Evolutionary conservation across 495 filamentous ascomycete species (phyloP).

Genomic region (Hypoxylon rickii): DNA sequence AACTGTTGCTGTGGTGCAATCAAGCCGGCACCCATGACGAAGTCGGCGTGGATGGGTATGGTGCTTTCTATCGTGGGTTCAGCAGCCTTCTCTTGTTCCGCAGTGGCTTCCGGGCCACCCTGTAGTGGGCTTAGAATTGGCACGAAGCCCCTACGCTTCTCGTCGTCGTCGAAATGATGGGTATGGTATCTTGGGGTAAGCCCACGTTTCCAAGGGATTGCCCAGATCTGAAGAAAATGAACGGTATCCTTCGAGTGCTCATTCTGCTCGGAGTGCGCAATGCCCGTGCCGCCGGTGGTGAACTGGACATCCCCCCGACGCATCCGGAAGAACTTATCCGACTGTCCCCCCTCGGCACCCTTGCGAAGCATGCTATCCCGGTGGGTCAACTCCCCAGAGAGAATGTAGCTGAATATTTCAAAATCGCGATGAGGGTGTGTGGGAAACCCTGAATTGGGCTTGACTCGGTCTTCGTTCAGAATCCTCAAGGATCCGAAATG

Average conservation of each 20-base stretch:
- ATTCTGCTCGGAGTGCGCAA: conserved; percentile 78
- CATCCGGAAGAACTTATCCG: conserved; percentile 70
- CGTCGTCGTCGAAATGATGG: conserved; percentile 65
- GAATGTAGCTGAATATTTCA: conserved; percentile 84
- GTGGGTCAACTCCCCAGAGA: conserved; percentile 79
- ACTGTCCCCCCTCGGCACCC: conserved; percentile 54
- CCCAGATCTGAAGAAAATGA: conserved; percentile 86
- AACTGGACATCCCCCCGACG: conserved; percentile 81
- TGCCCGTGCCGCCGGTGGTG: conserved; percentile 76
- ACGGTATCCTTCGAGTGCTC: conserved; percentile 65
- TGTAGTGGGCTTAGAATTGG: conserved; percentile 72
- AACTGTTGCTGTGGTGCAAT: conserved; percentile 60
- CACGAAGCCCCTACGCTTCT: conserved; percentile 69
- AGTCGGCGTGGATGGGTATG: conserved; percentile 80
- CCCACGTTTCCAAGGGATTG: conserved; percentile 68
- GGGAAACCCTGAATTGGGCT: conserved; percentile 69
- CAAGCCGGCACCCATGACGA: conserved; percentile 74
- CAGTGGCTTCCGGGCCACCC: conserved; percentile 61
- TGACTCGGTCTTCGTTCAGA: conserved; percentile 82
- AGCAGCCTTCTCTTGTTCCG: conserved; percentile 62
- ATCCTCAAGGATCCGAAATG: conserved; percentile 75
- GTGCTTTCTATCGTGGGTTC: conserved; percentile 61
- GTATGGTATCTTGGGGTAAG: conserved; percentile 74
- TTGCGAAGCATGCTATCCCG: conserved; percentile 73
- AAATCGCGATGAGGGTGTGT: conserved; percentile 81